Conservation (phyloP, 306 rosid species). For the Acacia crassicarpa region DNA sequence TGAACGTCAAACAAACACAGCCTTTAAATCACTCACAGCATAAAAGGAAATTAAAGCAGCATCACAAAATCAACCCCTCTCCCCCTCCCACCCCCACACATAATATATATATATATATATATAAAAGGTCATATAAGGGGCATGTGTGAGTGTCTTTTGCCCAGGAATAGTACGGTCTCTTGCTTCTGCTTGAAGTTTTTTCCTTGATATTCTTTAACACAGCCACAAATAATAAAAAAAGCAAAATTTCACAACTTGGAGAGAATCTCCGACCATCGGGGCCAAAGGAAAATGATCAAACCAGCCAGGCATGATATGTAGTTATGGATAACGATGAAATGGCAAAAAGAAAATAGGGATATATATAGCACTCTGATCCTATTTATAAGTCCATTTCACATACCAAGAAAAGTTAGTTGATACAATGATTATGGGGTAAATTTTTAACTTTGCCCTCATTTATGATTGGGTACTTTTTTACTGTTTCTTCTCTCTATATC, state of each 20-base stretch:
- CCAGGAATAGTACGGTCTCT: constrained; percentile 31
- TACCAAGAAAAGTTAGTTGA: too few species aligned
- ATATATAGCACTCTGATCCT: too few species aligned
- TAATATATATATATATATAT: not conserved
- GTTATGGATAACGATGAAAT: constrained; percentile 48
- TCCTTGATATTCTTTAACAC: constrained; percentile 50
- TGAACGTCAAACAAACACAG: constrained; percentile 44
- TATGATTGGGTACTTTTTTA: too few species aligned
- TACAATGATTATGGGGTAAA: too few species aligned
- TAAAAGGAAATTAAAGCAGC: constrained; percentile 29
- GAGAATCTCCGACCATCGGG: constrained; percentile 62
- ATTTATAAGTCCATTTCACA: too few species aligned
- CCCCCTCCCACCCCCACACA: not conserved
- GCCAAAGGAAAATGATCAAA: constrained; percentile 45
- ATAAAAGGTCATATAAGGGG: too few species aligned
- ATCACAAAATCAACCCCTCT: not conserved
- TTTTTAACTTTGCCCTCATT: too few species aligned
- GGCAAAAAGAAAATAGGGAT: not conserved
- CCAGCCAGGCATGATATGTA: constrained; percentile 45
- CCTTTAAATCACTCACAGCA: constrained; percentile 38
- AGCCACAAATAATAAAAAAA: constrained; percentile 6
- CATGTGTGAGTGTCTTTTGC: constrained; percentile 1
- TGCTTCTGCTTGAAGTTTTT: constrained; percentile 51
- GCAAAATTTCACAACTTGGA: constrained; percentile 58
- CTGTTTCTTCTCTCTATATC: too few species aligned